These are phyloP conservation scores for Glutinoglossum americanum DNA, from an alignment of 495 filamentous ascomycete species.

Conservation along the genomic window DNA sequence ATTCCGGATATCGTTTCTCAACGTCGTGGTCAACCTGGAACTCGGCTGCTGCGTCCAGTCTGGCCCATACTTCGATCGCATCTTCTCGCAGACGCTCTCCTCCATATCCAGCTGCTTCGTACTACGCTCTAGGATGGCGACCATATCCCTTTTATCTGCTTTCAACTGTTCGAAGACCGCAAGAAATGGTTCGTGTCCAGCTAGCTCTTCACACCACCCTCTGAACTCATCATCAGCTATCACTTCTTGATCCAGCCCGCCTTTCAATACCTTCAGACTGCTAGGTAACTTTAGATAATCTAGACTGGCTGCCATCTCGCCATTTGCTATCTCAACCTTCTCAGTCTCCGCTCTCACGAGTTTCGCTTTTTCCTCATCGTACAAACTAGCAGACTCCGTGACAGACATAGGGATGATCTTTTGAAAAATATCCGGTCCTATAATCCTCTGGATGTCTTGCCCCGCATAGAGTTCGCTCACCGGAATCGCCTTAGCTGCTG, in stretches of 20 bases:
- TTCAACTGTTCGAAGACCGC: conserved; percentile 59
- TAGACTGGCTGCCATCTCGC: conserved; percentile 86
- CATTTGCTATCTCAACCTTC: conserved; percentile 70
- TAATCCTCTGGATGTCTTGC: conserved; percentile 90
- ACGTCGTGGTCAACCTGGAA: conserved; percentile 63
- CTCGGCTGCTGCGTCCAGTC: conserved; percentile 98
- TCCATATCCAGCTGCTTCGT: conserved; percentile 84
- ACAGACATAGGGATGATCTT: conserved; percentile 93
- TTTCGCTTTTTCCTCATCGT: conserved; percentile 97
- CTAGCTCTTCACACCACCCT: conserved; percentile 80
- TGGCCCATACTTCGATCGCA: conserved; percentile 87
- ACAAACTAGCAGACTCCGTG: conserved; percentile 87
- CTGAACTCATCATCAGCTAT: conserved; percentile 78
- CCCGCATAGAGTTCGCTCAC: conserved; percentile 93
- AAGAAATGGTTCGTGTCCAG: conserved; percentile 53
- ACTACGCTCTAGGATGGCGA: conserved; percentile 49
- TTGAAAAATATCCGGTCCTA: conserved; percentile 89
- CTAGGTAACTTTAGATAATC: conserved; percentile 83
- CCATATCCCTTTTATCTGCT: conserved; percentile 51
- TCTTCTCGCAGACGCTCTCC: conserved; percentile 96
- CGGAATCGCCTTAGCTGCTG: conserved; percentile 93
- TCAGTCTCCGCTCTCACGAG: conserved; percentile 84
- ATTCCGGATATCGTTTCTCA: conserved; percentile 65
- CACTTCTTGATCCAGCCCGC: conserved; percentile 77
- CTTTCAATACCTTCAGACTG: conserved; percentile 78